These are phyloP conservation scores for Fonsecaea pugnacius DNA, from an alignment of 2,329 filamentous ascomycete genomes.

Conservation along the genomic window DNA sequence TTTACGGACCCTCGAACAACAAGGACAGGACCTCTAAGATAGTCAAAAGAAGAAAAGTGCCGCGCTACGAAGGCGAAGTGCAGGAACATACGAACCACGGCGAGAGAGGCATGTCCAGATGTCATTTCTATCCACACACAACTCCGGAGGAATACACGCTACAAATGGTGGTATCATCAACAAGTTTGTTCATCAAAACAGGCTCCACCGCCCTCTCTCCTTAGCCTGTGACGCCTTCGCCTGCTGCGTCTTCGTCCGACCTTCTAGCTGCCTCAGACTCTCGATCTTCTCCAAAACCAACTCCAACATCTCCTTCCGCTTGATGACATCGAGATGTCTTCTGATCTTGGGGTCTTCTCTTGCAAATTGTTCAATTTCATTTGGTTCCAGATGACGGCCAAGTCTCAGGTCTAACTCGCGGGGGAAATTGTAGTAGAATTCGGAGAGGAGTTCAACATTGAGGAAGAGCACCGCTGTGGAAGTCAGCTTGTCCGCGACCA, in stretches of 20 bases:
- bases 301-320: slow-evolving; percentile 88
- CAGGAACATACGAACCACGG: neutral
- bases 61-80: neutral
- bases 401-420: slow-evolving; percentile 86
- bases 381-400: slow-evolving; percentile 75
- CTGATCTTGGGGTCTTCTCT: slow-evolving; percentile 90
- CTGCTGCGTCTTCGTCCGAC: slow-evolving; percentile 61
- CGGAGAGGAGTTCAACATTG: slow-evolving; percentile 92
- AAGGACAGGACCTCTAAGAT: slow-evolving; percentile 1
- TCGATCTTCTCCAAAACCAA: slow-evolving; percentile 96
- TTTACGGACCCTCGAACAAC: slow-evolving; percentile 6
- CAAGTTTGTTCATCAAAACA: slow-evolving; percentile 44
- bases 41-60: neutral
- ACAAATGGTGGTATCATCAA: slow-evolving; percentile 23
- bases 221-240: slow-evolving; percentile 39
- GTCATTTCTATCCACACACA: slow-evolving; percentile 21
- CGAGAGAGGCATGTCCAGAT: slow-evolving; percentile 24
- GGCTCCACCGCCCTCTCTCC: slow-evolving; percentile 49
- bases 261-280: slow-evolving; percentile 80
- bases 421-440: slow-evolving; percentile 98
- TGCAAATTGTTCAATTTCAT: slow-evolving; percentile 86
- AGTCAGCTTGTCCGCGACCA: slow-evolving; percentile 91
- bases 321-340: slow-evolving; percentile 87
- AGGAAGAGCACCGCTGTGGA: slow-evolving; percentile 95
- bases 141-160: slow-evolving; percentile 26